These are phyloP conservation scores for Cyclanthera cordifolia DNA, from an alignment of 306 rosid species.

Conservation along the genomic window DNA sequence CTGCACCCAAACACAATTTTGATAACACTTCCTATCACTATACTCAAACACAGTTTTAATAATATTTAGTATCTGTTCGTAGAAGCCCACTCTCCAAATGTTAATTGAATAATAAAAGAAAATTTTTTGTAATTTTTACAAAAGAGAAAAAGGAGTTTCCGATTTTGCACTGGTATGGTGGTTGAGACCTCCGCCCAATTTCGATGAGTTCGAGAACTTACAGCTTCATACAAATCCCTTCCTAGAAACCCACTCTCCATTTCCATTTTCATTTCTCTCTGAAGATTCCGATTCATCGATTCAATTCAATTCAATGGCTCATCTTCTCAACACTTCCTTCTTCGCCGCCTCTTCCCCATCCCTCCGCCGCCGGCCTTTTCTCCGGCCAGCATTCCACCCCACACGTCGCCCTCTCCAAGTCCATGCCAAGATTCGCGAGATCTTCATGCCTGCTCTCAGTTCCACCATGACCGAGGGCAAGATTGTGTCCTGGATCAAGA, in stretches of 20 bases:
- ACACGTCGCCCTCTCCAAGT: constrained; percentile 18
- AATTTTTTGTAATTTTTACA: no score
- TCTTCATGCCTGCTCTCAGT: constrained; percentile 96
- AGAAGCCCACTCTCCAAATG: no score
- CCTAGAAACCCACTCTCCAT: not conserved
- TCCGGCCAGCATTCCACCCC: not conserved
- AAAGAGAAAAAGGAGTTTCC: not conserved
- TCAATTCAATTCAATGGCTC: constrained; percentile 48
- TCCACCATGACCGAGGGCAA: constrained; percentile 98
- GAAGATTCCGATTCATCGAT: no score
- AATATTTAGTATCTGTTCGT: no score
- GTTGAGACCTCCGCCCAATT: constrained; percentile 67
- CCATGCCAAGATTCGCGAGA: constrained; percentile 87
- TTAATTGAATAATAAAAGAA: no score
- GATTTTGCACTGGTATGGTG: constrained; percentile 18
- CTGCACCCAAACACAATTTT: no score
- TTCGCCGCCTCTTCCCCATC: constrained; percentile 29
- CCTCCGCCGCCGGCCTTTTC: constrained; percentile 17
- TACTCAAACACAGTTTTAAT: no score
- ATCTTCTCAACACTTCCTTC: constrained; percentile 59
- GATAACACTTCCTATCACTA: no score
- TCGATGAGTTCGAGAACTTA: constrained; percentile 61
- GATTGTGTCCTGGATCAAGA: constrained; percentile 87
- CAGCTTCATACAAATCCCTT: not conserved
- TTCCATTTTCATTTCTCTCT: constrained; percentile 1